A percentile compares a stretch with the other conserved stretches of the same genome.
phyloP scores from a whole-genome alignment of 495 filamentous ascomycete species.

The Aspergillus mulundensis region DNA sequence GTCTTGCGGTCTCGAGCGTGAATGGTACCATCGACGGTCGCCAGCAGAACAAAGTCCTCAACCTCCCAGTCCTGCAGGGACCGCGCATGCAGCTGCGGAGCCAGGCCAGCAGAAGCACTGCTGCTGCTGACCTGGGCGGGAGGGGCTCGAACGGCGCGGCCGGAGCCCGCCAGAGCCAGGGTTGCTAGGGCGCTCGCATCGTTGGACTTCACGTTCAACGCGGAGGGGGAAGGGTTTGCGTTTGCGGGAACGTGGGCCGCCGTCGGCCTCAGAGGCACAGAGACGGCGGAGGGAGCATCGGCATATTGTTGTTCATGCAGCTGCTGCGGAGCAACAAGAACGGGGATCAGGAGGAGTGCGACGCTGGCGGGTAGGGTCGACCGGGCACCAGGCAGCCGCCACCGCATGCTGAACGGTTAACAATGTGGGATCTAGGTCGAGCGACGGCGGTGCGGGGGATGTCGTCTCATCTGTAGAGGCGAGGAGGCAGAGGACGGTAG shows the following conservation, averaged over 20 bases:
- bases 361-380: constrained; percentile 48
- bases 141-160: constrained; percentile 77
- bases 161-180: constrained; percentile 79
- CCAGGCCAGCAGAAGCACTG: constrained; percentile 61
- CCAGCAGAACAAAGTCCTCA: constrained; percentile 98
- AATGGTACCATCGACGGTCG: constrained; percentile 96
- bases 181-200: constrained; percentile 93
- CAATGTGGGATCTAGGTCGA: constrained; percentile 19
- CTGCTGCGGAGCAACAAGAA: constrained; percentile 49
- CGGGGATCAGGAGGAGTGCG: constrained; percentile 41
- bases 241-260: constrained; percentile 16
- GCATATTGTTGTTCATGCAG: constrained; percentile 29
- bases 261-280: constrained; percentile 28
- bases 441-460: not conserved
- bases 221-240: constrained; percentile 8
- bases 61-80: constrained; percentile 98
- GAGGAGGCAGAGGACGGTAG: not conserved
- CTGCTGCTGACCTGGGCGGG: constrained; percentile 63
- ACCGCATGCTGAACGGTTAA: constrained; percentile 43
- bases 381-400: constrained; percentile 46
- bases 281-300: constrained; percentile 30
- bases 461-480: constrained; percentile 1
- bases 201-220: constrained; percentile 49
- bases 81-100: constrained; percentile 83
- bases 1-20: constrained; percentile 88